Evolutionary conservation across 495 filamentous ascomycete species (phyloP).

Genomic region (Penicillium argentinense): DNA sequence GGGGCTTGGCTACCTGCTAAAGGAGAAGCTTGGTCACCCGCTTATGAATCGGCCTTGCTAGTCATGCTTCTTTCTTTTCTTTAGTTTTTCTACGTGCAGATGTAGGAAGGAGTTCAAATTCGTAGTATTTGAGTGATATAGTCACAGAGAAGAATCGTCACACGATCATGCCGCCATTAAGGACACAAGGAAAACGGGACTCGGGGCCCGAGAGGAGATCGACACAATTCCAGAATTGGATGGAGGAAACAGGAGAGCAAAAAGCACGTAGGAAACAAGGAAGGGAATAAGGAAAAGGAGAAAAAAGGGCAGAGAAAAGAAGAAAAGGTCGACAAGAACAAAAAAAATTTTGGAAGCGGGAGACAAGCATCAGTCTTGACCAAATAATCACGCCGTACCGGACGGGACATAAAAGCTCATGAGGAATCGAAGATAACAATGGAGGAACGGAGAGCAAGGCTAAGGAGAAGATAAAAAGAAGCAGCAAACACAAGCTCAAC

Average conservation of each 20-base stretch:
- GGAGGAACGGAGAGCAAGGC: conserved; percentile 9
- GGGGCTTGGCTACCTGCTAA: too few species aligned
- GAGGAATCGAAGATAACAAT: conserved; percentile 15
- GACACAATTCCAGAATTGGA: conserved; percentile 22
- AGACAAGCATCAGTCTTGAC: conserved; percentile 19
- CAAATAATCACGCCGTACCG: conserved; percentile 27
- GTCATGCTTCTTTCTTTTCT: too few species aligned
- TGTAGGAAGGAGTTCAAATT: too few species aligned
- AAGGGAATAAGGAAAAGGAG: conserved; percentile 9
- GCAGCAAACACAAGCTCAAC: conserved; percentile 21
- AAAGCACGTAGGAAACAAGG: conserved; percentile 13
- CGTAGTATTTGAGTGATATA: conserved; percentile 14
- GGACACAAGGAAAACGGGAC: conserved; percentile 21
- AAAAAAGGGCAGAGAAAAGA: conserved; percentile 15
- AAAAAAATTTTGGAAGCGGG: conserved; percentile 7
- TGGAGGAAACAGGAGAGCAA: conserved; percentile 8
- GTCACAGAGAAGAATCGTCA: conserved; percentile 25
- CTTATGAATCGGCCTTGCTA: too few species aligned
- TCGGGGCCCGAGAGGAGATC: conserved; percentile 8
- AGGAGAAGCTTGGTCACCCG: too few species aligned
- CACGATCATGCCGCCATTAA: conserved; percentile 30
- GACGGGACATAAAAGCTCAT: conserved; percentile 23
- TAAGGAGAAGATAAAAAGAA: conserved; percentile 13
- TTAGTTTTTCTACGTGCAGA: too few species aligned
- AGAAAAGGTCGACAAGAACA: too few species aligned